Evolutionary conservation across 805 yeast genomes (phyloP).

Genomic region (Metschnikowia chrysomelidarum): DNA sequence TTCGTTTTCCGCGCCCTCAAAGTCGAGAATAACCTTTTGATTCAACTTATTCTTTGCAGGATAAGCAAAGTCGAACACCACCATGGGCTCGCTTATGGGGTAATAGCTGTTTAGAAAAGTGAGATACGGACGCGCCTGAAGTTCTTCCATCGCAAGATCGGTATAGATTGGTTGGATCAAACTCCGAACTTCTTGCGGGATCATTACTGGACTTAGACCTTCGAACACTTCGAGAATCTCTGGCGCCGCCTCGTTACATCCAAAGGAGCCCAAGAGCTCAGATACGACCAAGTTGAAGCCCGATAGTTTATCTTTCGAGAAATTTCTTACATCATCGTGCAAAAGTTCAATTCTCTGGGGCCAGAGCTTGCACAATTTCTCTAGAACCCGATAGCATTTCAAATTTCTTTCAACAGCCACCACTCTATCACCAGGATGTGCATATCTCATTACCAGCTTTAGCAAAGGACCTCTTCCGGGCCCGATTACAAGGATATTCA

Average conservation of each 20-base stretch:
- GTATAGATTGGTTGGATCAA: slow-evolving; percentile 69
- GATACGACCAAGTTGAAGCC: slow-evolving; percentile 62
- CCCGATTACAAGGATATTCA: slow-evolving; percentile 62
- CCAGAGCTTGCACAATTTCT: slow-evolving; percentile 39
- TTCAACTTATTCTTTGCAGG: slow-evolving; percentile 35
- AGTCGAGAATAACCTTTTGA: slow-evolving; percentile 13
- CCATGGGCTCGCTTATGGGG: slow-evolving; percentile 37
- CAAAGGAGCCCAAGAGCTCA: slow-evolving; percentile 87
- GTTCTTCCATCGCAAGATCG: slow-evolving; percentile 28
- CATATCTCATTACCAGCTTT: slow-evolving; percentile 32
- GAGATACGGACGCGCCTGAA: slow-evolving; percentile 23
- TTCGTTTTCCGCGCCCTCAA: slow-evolving; percentile 39
- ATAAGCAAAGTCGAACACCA: slow-evolving; percentile 64
- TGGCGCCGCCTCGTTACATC: slow-evolving; percentile 88
- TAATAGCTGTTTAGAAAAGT: slow-evolving; percentile 18
- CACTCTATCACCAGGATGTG: slow-evolving; percentile 13
- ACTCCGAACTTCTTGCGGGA: slow-evolving; percentile 50
- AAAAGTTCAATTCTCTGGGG: slow-evolving; percentile 45
- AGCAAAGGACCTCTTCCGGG: slow-evolving; percentile 89
- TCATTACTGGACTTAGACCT: slow-evolving; percentile 38
- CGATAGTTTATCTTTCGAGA: slow-evolving; percentile 17
- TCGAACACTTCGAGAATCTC: slow-evolving; percentile 55
- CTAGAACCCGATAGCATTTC: slow-evolving; percentile 52
- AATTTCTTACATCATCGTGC: slow-evolving; percentile 54
- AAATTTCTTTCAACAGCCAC: slow-evolving; percentile 71